A percentile compares a stretch with the other conserved stretches of the same genome.
Conservation (phyloP, 2,329 filamentous ascomycete genomes). For the Trichophaea hybrida region DNA sequence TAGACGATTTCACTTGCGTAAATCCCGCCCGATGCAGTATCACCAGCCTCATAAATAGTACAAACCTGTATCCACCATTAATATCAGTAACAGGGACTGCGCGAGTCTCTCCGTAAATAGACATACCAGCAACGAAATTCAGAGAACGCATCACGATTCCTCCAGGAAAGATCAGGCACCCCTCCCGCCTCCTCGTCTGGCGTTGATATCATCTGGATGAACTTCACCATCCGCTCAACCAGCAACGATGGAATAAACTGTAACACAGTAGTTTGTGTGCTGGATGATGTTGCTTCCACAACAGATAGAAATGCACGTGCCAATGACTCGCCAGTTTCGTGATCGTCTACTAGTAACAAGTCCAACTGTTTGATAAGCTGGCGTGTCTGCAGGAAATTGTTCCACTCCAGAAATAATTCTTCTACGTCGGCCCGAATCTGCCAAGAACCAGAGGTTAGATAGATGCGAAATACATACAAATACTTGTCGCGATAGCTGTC, state of each 20-base stretch:
- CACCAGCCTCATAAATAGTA: slow-evolving; percentile 24
- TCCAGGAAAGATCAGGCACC: slow-evolving; percentile 2
- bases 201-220: slow-evolving; percentile 10
- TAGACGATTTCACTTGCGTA: slow-evolving; percentile 14
- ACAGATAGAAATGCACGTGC: slow-evolving; percentile 24
- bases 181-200: slow-evolving; percentile 1
- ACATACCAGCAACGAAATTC: slow-evolving; percentile 13
- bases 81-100: not conserved
- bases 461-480: too few relatives aligned
- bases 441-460: not conserved
- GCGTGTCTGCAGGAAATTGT: slow-evolving; percentile 21
- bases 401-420: slow-evolving; percentile 23
- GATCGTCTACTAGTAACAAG: slow-evolving; percentile 15
- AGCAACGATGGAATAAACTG: slow-evolving; percentile 22
- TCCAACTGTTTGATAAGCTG: slow-evolving; percentile 20
- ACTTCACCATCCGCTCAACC: slow-evolving; percentile 22
- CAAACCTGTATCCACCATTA: slow-evolving; percentile 13
- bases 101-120: not conserved
- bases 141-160: slow-evolving; percentile 4
- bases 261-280: slow-evolving; percentile 8
- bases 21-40: slow-evolving; percentile 25
- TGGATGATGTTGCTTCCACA: slow-evolving; percentile 26
- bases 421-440: slow-evolving; percentile 24
- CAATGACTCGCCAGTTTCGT: slow-evolving; percentile 23
- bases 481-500: not conserved